Evolutionary conservation across 768 basidiomycete species (phyloP).

Genomic region (Naganishia antarctica): DNA sequence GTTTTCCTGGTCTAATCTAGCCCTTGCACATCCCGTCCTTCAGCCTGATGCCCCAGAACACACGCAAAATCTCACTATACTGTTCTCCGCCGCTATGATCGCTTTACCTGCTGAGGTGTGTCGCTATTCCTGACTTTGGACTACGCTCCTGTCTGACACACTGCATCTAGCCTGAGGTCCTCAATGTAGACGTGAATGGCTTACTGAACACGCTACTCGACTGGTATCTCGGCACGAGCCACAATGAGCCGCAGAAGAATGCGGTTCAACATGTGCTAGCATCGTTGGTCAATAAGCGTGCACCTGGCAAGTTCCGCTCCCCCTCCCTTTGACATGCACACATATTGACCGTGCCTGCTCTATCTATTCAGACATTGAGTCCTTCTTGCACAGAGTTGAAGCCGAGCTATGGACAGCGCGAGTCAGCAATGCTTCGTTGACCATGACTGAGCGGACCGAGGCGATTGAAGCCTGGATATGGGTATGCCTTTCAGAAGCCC

Average conservation of each 20-base stretch:
- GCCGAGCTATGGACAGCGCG: conserved; percentile 13
- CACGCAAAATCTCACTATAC: conserved; percentile 62
- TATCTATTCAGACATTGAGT: conserved; percentile 40
- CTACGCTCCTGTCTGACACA: neutral
- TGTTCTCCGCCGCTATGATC: conserved; percentile 65
- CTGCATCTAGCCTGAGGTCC: conserved; percentile 5
- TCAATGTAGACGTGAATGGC: conserved; percentile 52
- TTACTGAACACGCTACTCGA: conserved; percentile 58
- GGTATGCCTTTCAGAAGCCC: conserved; percentile 52
- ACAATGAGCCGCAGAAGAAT: conserved; percentile 38
- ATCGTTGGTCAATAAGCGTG: conserved; percentile 72
- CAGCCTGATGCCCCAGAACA: conserved; percentile 27
- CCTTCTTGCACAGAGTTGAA: conserved; percentile 32
- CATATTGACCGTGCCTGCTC: conserved; percentile 37
- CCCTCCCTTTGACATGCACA: conserved; percentile 52
- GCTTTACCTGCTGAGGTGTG: conserved; percentile 65
- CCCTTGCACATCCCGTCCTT: neutral
- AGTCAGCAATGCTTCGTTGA: neutral
- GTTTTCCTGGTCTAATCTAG: neutral
- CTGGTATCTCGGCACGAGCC: conserved; percentile 58
- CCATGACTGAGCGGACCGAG: conserved; percentile 50
- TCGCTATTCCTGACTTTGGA: neutral
- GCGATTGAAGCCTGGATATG: conserved; percentile 65
- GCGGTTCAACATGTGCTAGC: conserved; percentile 53
- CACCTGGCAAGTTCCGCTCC: conserved; percentile 56